Percentiles rank a stretch among this genome's conserved stretches.
Evolutionary conservation across 148 eudicot species (phyloP).

Genomic region (Rhododendron henanense): DNA sequence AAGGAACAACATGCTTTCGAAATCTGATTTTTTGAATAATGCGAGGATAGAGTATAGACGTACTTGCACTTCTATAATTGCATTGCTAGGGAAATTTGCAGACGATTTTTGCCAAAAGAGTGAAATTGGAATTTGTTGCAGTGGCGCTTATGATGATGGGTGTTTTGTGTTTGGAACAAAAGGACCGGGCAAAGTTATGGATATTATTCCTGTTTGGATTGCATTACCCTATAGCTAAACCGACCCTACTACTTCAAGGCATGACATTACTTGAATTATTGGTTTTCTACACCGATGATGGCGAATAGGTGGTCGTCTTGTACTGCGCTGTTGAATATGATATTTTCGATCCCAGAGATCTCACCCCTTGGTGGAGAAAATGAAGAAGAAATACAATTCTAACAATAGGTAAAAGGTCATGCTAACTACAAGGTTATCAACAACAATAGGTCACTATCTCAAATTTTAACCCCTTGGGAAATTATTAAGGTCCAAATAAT

Average conservation of each 20-base stretch:
- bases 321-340: neutral
- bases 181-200: neutral
- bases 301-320: neutral
- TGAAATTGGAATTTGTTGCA: neutral
- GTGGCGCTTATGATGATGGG: neutral
- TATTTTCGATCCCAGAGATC: neutral
- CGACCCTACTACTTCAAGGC: neutral
- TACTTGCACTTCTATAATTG: neutral
- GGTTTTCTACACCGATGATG: neutral
- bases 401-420: neutral
- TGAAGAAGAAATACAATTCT: neutral
- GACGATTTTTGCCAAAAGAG: neutral
- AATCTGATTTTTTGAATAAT: neutral
- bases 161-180: neutral
- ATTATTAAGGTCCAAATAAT: neutral
- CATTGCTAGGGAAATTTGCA: neutral
- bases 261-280: neutral
- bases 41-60: neutral
- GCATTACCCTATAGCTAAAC: neutral
- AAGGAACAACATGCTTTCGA: neutral
- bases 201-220: neutral
- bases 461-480: neutral
- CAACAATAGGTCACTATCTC: neutral
- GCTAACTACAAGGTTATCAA: neutral
- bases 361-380: neutral